Evolutionary conservation across 345 rosid genomes (phyloP).

Genomic region (Salix exigua): DNA sequence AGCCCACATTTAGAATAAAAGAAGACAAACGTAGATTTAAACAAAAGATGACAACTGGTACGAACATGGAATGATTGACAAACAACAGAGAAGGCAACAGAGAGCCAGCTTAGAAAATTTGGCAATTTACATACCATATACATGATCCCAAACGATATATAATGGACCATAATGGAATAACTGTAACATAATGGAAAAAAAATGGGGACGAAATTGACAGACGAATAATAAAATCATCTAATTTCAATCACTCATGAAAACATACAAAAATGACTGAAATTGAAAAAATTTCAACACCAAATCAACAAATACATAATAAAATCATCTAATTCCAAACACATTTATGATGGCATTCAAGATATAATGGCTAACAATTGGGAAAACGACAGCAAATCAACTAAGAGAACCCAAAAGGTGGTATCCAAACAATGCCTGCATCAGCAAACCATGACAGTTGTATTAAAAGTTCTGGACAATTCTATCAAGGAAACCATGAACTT

Average conservation of each 20-base stretch:
- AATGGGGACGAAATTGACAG: not conserved
- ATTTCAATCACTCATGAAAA: not conserved
- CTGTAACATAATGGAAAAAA: not conserved
- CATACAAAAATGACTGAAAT: not conserved
- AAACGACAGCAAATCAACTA: not conserved
- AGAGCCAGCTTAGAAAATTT: not conserved
- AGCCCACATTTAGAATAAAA: not conserved
- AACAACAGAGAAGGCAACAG: not conserved
- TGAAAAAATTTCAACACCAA: not conserved
- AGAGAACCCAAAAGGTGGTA: not conserved
- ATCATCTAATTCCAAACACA: not conserved
- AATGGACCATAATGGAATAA: not conserved
- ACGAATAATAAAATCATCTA: not conserved
- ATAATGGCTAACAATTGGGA: not conserved
- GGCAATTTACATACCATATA: not conserved
- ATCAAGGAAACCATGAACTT: not conserved
- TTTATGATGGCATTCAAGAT: no score
- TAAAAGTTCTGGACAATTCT: not conserved
- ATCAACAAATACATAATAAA: not conserved
- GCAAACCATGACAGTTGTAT: not conserved
- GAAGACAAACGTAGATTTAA: no score
- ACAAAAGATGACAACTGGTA: not conserved
- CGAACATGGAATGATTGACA: not conserved
- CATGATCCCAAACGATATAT: not conserved
- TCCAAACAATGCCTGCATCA: not conserved